phyloP scores from a whole-genome alignment of 106 monocot genomes.

The Triglochin maritima region DNA sequence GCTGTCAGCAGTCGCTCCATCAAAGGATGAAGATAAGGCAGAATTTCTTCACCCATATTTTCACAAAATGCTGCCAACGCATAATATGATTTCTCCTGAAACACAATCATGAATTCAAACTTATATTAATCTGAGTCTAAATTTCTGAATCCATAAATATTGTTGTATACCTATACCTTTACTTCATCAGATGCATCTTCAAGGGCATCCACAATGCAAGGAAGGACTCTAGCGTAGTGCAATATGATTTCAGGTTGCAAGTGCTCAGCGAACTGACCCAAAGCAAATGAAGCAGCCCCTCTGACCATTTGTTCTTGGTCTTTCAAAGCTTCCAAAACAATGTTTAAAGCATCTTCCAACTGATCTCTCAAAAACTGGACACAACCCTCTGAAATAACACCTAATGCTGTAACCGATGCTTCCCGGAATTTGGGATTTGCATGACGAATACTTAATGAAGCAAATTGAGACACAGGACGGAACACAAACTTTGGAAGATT shows the following conservation, averaged over 20 bases:
- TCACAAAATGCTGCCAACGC: slow-evolving; percentile 99
- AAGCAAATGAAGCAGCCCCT: slow-evolving; percentile 97
- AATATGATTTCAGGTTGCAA: slow-evolving; percentile 90
- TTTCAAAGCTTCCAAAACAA: slow-evolving; percentile 77
- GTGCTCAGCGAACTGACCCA: slow-evolving; percentile 96
- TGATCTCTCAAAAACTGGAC: slow-evolving; percentile 59
- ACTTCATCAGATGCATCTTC: slow-evolving; percentile 97
- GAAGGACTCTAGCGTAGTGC: slow-evolving; percentile 70
- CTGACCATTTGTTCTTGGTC: slow-evolving; percentile 97
- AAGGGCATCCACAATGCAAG: slow-evolving; percentile 76
- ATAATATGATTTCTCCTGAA: slow-evolving; percentile 98
- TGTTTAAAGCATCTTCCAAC: slow-evolving; percentile 54
- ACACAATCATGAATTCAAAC: slow-evolving; percentile 4
- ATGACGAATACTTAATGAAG: slow-evolving; percentile 53
- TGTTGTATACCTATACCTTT: slow-evolving; percentile 41
- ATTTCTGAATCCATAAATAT: neutral
- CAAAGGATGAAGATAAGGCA: slow-evolving; percentile 79
- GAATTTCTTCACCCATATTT: slow-evolving; percentile 91
- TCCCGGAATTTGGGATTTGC: slow-evolving; percentile 75
- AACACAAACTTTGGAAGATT: slow-evolving; percentile 91
- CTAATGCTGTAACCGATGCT: slow-evolving; percentile 86
- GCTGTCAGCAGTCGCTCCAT: slow-evolving; percentile 71
- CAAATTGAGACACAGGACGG: slow-evolving; percentile 71
- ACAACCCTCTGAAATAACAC: slow-evolving; percentile 96
- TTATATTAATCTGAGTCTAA: neutral